Evolutionary conservation across 1,139 yeast species (phyloP).

Genomic region (Saccharomyces uvarum): DNA sequence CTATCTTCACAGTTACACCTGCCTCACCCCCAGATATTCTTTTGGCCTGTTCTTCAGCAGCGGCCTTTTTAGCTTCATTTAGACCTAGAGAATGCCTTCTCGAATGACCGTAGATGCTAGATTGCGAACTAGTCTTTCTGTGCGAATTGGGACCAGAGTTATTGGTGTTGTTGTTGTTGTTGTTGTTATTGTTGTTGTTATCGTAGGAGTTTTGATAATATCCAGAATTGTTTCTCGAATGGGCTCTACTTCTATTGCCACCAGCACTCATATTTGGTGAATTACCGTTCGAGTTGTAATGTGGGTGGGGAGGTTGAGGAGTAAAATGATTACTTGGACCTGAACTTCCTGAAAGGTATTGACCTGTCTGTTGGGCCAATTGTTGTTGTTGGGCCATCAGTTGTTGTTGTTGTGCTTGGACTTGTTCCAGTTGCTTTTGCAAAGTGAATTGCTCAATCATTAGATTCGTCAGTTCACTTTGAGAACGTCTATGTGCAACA

Average conservation of each 20-base stretch:
- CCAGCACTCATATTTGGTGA: constrained; percentile 13
- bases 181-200: constrained; percentile 19
- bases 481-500: constrained; percentile 91
- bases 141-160: constrained; percentile 21
- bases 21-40: constrained; percentile 31
- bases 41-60: constrained; percentile 78
- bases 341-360: constrained; percentile 7
- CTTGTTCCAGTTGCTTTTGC: constrained; percentile 85
- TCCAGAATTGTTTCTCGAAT: constrained; percentile 31
- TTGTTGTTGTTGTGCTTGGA: constrained; percentile 88
- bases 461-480: constrained; percentile 86
- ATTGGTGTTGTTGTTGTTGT: constrained; percentile 16
- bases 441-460: constrained; percentile 91
- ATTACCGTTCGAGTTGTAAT: constrained; percentile 20
- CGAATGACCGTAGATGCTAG: constrained; percentile 53
- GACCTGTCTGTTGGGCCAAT: constrained; percentile 30
- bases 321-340: constrained; percentile 6
- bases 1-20: constrained; percentile 11
- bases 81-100: constrained; percentile 91
- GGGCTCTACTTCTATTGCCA: constrained; percentile 29
- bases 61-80: constrained; percentile 94
- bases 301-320: constrained; percentile 27
- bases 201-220: constrained; percentile 27
- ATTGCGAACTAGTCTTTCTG: constrained; percentile 33
- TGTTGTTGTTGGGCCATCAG: constrained; percentile 63